Conservation (phyloP, 2,329 filamentous ascomycete genomes). For the Fusarium odoratissimum region DNA sequence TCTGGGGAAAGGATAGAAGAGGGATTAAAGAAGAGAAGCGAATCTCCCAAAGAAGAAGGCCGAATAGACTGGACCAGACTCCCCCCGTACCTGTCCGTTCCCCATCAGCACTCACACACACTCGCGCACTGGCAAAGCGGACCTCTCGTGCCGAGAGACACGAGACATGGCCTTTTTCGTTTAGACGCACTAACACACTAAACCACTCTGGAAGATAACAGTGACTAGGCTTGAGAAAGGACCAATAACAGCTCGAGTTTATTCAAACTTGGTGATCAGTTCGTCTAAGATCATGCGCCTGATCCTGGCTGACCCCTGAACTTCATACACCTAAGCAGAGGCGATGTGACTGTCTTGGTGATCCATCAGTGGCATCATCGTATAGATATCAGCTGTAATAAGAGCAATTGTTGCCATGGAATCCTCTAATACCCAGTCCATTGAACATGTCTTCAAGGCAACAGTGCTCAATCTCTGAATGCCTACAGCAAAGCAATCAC, state of each 20-base stretch:
- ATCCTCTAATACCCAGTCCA: neutral
- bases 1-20: conserved; percentile 21
- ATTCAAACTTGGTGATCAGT: conserved; percentile 17
- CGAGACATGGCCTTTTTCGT: conserved; percentile 27
- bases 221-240: neutral
- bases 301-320: conserved; percentile 23
- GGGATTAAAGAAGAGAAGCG: conserved; percentile 36
- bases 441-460: neutral
- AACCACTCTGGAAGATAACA: conserved; percentile 27
- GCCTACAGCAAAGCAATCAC: neutral
- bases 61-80: neutral
- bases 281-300: conserved; percentile 19
- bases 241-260: conserved; percentile 10
- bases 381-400: conserved; percentile 1
- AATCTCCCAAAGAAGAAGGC: neutral
- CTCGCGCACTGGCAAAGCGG: conserved; percentile 10
- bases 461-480: neutral
- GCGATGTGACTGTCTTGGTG: conserved; percentile 18
- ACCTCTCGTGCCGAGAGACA: conserved; percentile 30
- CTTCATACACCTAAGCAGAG: conserved; percentile 6
- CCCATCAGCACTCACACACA: neutral
- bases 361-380: conserved; percentile 4
- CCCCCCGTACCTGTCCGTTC: neutral
- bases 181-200: conserved; percentile 25
- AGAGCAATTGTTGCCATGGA: neutral